Conservation (phyloP, 139 green algal species). For the Zygnema circumcarinatum region DNA sequence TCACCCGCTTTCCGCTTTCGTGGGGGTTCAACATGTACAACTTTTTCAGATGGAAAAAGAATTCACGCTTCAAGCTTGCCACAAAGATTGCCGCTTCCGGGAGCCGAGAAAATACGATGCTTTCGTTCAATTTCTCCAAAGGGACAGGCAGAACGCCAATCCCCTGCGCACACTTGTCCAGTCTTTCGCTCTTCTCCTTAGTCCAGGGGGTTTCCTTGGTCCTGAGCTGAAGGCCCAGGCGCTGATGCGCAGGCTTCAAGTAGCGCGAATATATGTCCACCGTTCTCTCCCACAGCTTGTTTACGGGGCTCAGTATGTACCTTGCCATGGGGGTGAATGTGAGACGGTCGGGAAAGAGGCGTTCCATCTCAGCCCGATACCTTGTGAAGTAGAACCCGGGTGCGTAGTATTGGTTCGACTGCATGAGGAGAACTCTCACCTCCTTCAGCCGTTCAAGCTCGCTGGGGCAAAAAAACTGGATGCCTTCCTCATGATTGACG, state of each 20-base stretch:
- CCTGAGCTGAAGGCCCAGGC: slow-evolving; percentile 22
- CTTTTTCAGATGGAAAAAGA: neutral
- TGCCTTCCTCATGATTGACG: neutral
- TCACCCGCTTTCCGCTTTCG: neutral
- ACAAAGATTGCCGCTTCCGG: neutral
- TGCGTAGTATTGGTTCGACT: slow-evolving; percentile 21
- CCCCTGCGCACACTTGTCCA: neutral
- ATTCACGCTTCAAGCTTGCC: neutral
- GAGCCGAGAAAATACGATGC: neutral
- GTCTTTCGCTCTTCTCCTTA: neutral
- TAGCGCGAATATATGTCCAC: neutral
- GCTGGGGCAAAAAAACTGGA: slow-evolving; percentile 9
- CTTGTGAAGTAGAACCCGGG: slow-evolving; percentile 21
- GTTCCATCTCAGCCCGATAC: slow-evolving; percentile 4
- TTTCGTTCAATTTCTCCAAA: neutral
- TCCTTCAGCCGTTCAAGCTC: slow-evolving; percentile 1
- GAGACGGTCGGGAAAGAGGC: slow-evolving; percentile 24
- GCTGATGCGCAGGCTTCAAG: neutral
- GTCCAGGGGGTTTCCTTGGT: neutral
- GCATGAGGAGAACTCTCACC: slow-evolving; percentile 5
- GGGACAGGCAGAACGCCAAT: neutral
- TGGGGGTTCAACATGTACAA: neutral
- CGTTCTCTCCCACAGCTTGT: slow-evolving; percentile 28
- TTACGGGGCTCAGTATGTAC: slow-evolving; percentile 20
- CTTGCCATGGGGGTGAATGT: neutral